phyloP scores from a whole-genome alignment of 345 rosid species.

The Limnanthes douglasii region DNA sequence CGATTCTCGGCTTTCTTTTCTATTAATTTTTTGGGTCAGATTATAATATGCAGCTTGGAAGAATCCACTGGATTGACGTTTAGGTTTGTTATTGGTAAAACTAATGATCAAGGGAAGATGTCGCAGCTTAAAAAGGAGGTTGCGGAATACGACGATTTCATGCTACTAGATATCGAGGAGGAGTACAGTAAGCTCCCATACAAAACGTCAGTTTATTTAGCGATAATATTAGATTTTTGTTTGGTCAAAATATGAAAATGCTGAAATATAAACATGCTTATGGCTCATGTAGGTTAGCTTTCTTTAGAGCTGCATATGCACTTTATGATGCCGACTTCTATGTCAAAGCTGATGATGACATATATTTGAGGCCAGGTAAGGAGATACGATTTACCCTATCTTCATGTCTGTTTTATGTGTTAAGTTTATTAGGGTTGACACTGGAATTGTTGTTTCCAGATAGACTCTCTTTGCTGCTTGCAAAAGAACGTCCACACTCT shows the following conservation, averaged over 20 bases:
- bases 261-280: too few relatives aligned
- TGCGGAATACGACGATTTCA: slow-evolving; percentile 57
- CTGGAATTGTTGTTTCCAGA: slow-evolving; percentile 19
- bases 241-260: too few relatives aligned
- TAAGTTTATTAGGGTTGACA: not conserved
- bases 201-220: slow-evolving; percentile 73
- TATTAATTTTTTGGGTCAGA: not conserved
- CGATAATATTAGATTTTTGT: not conserved
- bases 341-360: slow-evolving; percentile 84
- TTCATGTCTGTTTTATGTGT: not conserved
- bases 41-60: slow-evolving; percentile 34
- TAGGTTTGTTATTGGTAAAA: slow-evolving; percentile 60
- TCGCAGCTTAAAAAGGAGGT: slow-evolving; percentile 45
- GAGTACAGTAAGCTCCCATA: slow-evolving; percentile 88
- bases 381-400: not conserved
- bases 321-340: slow-evolving; percentile 69
- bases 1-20: slow-evolving; percentile 5
- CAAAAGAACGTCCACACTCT: slow-evolving; percentile 59
- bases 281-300: slow-evolving; percentile 34
- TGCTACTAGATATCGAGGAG: slow-evolving; percentile 72
- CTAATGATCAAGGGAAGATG: slow-evolving; percentile 36
- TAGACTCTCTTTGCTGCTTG: slow-evolving; percentile 60
- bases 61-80: slow-evolving; percentile 69
- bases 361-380: slow-evolving; percentile 75
- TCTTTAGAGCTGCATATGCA: slow-evolving; percentile 68